These are phyloP conservation scores for Hammondia hammondi DNA, from an alignment of 169 alveolate species.

Conservation along the genomic window DNA sequence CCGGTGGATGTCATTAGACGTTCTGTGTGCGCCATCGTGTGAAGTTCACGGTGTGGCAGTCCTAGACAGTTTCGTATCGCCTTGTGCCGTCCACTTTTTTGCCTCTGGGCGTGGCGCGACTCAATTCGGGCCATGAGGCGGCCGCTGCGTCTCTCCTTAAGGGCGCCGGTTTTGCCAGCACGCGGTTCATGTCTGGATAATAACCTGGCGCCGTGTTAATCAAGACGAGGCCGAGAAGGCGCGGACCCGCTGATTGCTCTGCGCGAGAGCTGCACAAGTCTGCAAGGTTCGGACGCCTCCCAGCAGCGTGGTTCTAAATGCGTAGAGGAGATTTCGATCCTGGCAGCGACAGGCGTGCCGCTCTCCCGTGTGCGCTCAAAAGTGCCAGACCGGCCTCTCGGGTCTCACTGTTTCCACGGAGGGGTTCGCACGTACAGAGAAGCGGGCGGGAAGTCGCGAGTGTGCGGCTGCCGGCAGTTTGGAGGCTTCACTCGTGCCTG, in stretches of 20 bases:
- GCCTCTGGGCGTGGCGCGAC: background rate
- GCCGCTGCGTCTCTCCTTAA: background rate
- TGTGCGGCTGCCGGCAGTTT: background rate
- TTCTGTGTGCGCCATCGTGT: background rate
- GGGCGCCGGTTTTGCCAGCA: background rate
- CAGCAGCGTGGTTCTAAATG: background rate
- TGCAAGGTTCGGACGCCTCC: background rate
- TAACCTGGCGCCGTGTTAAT: background rate
- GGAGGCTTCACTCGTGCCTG: background rate
- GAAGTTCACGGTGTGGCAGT: background rate
- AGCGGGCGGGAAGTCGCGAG: background rate
- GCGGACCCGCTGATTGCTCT: background rate
- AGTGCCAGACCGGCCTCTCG: background rate
- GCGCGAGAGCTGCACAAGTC: background rate
- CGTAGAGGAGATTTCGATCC: background rate
- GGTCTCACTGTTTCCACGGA: background rate
- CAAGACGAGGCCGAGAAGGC: conserved; percentile 8
- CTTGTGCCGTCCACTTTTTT: background rate
- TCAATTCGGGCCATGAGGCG: background rate
- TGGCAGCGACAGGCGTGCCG: background rate
- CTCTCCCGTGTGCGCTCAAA: background rate
- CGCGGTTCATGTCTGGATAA: background rate
- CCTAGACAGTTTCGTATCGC: background rate
- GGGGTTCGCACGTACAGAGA: background rate
- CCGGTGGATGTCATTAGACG: background rate